phyloP scores from a whole-genome alignment of 176 grass and related monocot species.

The Elymus sibiricus region DNA sequence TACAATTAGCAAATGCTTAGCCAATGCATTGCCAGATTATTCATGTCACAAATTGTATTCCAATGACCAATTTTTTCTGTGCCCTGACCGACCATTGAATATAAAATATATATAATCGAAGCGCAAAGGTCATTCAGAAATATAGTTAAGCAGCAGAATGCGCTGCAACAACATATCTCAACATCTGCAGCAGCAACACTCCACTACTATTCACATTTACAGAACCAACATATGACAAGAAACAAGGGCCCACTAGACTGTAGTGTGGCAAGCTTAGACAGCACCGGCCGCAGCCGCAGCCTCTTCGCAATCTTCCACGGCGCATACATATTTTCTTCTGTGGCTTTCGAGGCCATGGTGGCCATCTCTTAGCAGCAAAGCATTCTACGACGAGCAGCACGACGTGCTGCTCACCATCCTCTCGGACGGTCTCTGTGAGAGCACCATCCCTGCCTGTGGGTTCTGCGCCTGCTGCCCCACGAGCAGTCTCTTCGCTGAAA shows the following conservation, averaged over 20 bases:
- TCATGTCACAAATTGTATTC: neutral
- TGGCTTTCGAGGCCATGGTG: conserved; percentile 3
- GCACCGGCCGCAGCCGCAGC: neutral
- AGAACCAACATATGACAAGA: conserved; percentile 37
- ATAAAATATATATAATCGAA: neutral
- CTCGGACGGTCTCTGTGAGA: conserved; percentile 52
- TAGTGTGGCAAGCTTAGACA: conserved; percentile 26
- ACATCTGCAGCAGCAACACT: conserved; percentile 12
- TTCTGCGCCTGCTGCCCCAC: conserved; percentile 48
- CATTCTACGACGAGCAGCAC: conserved; percentile 72
- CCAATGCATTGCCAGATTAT: neutral
- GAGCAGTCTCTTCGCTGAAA: conserved; percentile 85
- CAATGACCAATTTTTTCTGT: neutral
- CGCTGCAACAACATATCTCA: neutral
- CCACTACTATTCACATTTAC: conserved; percentile 68
- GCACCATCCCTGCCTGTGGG: conserved; percentile 58
- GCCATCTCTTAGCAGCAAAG: neutral
- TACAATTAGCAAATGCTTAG: neutral
- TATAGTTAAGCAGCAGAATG: neutral
- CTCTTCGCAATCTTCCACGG: conserved; percentile 21
- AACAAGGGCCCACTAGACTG: conserved; percentile 11
- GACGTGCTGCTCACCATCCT: conserved; percentile 57
- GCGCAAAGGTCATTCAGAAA: neutral
- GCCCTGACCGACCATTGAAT: no score
- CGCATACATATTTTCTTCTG: conserved; percentile 5